These are phyloP conservation scores for Saussurea involucrata DNA, from an alignment of 129 eudicot genomes.

Conservation along the genomic window DNA sequence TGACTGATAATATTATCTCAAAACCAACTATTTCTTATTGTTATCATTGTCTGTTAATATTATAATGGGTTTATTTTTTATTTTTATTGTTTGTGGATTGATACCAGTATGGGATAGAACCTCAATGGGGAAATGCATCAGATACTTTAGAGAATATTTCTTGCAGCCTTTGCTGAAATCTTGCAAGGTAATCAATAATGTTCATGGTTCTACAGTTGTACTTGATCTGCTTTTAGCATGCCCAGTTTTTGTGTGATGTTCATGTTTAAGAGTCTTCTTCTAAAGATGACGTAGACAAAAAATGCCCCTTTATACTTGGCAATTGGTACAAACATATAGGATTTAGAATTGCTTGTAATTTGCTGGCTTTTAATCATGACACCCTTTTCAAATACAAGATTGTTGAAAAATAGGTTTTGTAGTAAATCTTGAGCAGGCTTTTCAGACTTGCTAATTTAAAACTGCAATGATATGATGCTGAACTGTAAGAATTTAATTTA, in stretches of 20 bases:
- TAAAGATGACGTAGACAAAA: neutral
- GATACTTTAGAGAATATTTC: conserved; percentile 72
- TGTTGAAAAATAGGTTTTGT: neutral
- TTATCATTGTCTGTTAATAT: neutral
- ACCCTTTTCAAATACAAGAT: no score
- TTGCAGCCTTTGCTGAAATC: conserved; percentile 91
- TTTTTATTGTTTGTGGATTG: conserved; percentile 3
- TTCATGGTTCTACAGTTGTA: neutral
- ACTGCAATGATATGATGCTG: neutral
- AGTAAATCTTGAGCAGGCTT: neutral
- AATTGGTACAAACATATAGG: neutral
- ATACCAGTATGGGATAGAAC: conserved; percentile 74
- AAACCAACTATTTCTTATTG: neutral
- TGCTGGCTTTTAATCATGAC: no score
- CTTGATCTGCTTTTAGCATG: neutral
- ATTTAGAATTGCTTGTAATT: no score
- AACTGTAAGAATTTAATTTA: neutral
- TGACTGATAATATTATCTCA: neutral
- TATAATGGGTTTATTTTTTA: neutral
- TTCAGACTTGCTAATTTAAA: neutral
- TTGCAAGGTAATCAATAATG: conserved; percentile 61
- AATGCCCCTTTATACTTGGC: neutral
- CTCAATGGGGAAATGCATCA: conserved; percentile 66
- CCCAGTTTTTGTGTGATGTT: neutral
- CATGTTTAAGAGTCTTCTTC: neutral